Percentiles rank a stretch among this genome's conserved stretches.
Evolutionary conservation across 2,329 filamentous ascomycete species (phyloP).

Genomic region (Ophiocordyceps camponoti-leonardi): DNA sequence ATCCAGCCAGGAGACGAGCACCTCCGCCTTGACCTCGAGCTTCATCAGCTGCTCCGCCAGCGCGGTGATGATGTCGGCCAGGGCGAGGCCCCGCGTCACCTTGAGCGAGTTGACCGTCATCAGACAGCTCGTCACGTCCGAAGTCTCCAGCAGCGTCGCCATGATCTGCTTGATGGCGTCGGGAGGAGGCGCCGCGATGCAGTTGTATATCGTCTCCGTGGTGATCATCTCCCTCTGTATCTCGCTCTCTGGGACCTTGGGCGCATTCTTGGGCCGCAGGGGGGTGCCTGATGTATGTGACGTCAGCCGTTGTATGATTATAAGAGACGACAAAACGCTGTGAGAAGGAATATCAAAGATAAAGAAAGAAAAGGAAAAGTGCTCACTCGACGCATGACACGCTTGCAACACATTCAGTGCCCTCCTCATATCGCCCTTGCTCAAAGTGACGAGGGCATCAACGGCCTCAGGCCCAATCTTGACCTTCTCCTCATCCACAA

Average conservation of each 20-base stretch:
- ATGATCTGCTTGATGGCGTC: constrained; percentile 74
- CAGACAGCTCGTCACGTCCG: constrained; percentile 79
- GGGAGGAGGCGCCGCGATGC: constrained; percentile 88
- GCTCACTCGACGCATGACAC: constrained; percentile 78
- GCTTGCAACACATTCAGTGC: constrained; percentile 92
- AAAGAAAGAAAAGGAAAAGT: not conserved
- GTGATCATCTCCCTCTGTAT: constrained; percentile 65
- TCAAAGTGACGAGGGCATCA: constrained; percentile 69
- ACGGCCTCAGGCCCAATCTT: constrained; percentile 68
- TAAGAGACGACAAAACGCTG: no score
- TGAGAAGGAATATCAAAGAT: no score
- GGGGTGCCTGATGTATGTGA: constrained; percentile 42
- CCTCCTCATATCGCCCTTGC: constrained; percentile 90
- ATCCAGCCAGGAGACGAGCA: constrained; percentile 81
- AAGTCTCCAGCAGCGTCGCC: constrained; percentile 64
- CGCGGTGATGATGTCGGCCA: constrained; percentile 86
- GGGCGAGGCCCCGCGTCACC: constrained; percentile 63
- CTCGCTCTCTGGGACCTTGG: constrained; percentile 43
- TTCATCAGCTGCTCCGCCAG: constrained; percentile 67
- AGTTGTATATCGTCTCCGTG: constrained; percentile 91
- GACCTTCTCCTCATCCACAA: constrained; percentile 73
- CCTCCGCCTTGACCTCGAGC: constrained; percentile 71
- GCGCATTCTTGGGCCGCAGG: constrained; percentile 39
- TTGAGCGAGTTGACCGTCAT: constrained; percentile 81
- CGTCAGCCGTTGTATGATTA: not conserved